Evolutionary conservation across 495 filamentous ascomycete genomes (phyloP).

Genomic region (Penicillium soppii): DNA sequence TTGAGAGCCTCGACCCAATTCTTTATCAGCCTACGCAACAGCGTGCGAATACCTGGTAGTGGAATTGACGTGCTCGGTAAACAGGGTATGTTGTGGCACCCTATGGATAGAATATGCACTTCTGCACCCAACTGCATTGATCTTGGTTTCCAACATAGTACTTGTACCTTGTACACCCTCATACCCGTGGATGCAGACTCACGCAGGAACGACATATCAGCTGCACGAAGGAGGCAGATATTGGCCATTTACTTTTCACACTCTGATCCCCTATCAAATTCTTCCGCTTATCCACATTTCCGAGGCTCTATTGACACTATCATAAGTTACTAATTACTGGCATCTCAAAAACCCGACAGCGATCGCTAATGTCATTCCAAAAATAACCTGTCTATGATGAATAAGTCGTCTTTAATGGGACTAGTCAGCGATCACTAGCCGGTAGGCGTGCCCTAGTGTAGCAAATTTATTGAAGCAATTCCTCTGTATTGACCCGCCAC

Average conservation of each 20-base stretch:
- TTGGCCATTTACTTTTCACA: conserved; percentile 1
- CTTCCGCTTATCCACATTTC: neutral
- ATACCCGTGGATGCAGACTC: conserved; percentile 3
- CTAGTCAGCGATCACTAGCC: conserved; percentile 24
- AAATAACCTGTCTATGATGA: conserved; percentile 24
- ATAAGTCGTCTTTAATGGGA: conserved; percentile 5
- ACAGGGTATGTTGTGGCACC: conserved; percentile 1
- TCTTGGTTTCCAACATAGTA: neutral
- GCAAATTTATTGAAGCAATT: conserved; percentile 23
- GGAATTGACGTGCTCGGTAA: neutral
- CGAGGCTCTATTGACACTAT: neutral
- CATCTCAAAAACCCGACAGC: neutral
- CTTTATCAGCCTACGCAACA: conserved; percentile 4
- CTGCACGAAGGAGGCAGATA: conserved; percentile 11
- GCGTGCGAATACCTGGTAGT: conserved; percentile 9
- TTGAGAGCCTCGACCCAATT: conserved; percentile 17
- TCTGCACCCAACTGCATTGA: neutral
- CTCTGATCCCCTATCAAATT: neutral
- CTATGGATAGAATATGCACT: neutral
- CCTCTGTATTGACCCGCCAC: conserved; percentile 11
- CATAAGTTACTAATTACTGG: neutral
- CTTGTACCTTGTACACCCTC: conserved; percentile 4
- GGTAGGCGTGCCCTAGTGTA: conserved; percentile 22
- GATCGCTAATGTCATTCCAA: conserved; percentile 6
- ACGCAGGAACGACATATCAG: conserved; percentile 27